A percentile compares a stretch with the other conserved stretches of the same genome.
Conservation (phyloP, 2,329 filamentous ascomycete species). For the Cladorrhinum sp. region DNA sequence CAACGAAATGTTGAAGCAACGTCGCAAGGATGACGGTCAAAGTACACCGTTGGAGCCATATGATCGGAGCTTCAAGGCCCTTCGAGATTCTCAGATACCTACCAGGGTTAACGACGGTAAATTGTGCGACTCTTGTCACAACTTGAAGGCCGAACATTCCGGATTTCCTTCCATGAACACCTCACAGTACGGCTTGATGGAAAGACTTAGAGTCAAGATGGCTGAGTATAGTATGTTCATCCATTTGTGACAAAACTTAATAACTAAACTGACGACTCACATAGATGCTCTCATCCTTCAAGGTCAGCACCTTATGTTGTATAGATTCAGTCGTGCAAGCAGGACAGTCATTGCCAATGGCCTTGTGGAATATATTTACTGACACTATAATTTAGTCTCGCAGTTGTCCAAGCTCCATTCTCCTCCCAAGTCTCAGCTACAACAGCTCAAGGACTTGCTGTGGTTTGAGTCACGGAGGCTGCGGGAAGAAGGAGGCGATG, state of each 20-base stretch:
- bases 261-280: neutral
- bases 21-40: neutral
- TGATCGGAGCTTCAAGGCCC: neutral
- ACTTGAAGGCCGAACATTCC: neutral
- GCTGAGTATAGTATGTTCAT: neutral
- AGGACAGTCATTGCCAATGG: too few relatives aligned
- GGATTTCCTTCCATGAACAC: neutral
- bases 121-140: neutral
- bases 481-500: neutral
- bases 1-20: neutral
- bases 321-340: too few relatives aligned
- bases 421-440: neutral
- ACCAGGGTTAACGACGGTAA: neutral
- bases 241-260: neutral
- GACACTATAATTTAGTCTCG: neutral
- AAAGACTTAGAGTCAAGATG: neutral
- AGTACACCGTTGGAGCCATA: too few relatives aligned
- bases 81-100: neutral
- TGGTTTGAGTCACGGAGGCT: neutral
- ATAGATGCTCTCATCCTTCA: neutral
- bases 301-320: neutral
- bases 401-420: neutral
- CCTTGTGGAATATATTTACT: neutral
- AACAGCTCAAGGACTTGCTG: neutral
- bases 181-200: neutral